Conservation (phyloP, 805 yeast species). For the Kuraishia molischiana region DNA sequence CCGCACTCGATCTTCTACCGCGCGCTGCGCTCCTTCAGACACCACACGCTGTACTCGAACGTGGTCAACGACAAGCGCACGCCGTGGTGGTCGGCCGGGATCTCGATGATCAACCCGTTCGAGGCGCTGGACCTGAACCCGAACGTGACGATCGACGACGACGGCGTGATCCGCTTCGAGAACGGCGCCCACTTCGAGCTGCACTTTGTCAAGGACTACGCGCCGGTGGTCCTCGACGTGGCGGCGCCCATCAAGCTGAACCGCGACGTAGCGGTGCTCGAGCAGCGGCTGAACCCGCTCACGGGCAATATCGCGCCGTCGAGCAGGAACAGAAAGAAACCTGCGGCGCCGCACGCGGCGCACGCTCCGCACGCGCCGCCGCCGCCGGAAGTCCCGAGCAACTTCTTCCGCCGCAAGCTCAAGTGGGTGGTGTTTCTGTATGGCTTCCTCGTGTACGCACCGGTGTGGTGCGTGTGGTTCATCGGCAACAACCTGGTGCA, state of each 20-base stretch:
- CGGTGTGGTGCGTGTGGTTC: constrained; percentile 55
- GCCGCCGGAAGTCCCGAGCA: constrained; percentile 7
- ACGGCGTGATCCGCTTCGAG: constrained; percentile 32
- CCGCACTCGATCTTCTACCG: constrained; percentile 48
- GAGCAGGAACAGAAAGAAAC: not conserved
- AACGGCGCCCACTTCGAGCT: constrained; percentile 27
- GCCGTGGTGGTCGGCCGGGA: constrained; percentile 76
- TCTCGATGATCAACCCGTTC: constrained; percentile 54
- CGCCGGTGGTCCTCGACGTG: constrained; percentile 47
- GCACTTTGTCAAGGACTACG: constrained; percentile 40
- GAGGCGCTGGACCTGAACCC: constrained; percentile 22
- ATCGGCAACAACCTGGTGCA: constrained; percentile 30
- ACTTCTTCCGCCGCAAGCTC: constrained; percentile 26
- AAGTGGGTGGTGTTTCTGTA: constrained; percentile 39
- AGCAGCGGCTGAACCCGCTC: not conserved
- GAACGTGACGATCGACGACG: constrained; percentile 23
- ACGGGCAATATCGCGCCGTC: not conserved
- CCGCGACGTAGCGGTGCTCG: not conserved
- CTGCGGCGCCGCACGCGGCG: not conserved
- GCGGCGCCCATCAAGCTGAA: constrained; percentile 26
- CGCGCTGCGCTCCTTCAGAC: constrained; percentile 43
- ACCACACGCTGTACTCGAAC: constrained; percentile 60
- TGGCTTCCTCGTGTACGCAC: constrained; percentile 42
- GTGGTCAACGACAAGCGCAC: constrained; percentile 73
- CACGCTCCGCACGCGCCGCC: not conserved